Conservation (phyloP, 2,329 filamentous ascomycete species). For the Fusarium sp. region DNA sequence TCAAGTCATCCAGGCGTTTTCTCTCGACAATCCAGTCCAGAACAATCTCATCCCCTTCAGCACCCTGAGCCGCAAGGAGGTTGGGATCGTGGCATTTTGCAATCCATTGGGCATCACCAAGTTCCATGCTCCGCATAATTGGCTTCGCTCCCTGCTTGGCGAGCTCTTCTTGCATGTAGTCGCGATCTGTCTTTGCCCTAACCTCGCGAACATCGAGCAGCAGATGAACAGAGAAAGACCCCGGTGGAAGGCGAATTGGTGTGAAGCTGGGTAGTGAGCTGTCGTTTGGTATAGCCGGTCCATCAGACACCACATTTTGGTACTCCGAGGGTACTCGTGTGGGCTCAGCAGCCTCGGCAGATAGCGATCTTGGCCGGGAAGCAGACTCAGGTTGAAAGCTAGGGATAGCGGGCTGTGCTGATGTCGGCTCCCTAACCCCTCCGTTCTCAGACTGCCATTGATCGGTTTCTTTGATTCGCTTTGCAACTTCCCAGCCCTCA, state of each 20-base stretch:
- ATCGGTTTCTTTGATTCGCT: constrained; percentile 68
- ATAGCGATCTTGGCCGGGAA: constrained; percentile 26
- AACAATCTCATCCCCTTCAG: constrained; percentile 76
- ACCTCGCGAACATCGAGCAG: constrained; percentile 82
- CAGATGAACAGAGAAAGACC: constrained; percentile 77
- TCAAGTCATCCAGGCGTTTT: constrained; percentile 82
- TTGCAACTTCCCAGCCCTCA: constrained; percentile 81
- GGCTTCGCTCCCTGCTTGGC: constrained; percentile 73
- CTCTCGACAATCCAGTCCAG: constrained; percentile 86
- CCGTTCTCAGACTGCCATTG: constrained; percentile 47
- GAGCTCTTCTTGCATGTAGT: constrained; percentile 81
- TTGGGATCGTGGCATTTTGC: constrained; percentile 74
- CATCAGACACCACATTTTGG: constrained; percentile 56
- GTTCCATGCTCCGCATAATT: constrained; percentile 74
- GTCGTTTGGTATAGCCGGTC: constrained; percentile 45
- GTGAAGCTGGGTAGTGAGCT: constrained; percentile 60
- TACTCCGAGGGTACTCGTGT: constrained; percentile 41
- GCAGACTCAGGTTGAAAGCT: constrained; percentile 8
- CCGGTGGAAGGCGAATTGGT: constrained; percentile 71
- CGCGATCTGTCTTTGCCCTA: constrained; percentile 76
- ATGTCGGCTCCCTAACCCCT: constrained; percentile 9
- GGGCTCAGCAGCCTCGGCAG: constrained; percentile 27
- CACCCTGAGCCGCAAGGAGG: constrained; percentile 66
- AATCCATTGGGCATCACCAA: constrained; percentile 84
- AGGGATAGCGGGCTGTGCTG: constrained; percentile 4